Conservation (phyloP, 73 alveolate genomes). For the Uronychia binucleata region DNA sequence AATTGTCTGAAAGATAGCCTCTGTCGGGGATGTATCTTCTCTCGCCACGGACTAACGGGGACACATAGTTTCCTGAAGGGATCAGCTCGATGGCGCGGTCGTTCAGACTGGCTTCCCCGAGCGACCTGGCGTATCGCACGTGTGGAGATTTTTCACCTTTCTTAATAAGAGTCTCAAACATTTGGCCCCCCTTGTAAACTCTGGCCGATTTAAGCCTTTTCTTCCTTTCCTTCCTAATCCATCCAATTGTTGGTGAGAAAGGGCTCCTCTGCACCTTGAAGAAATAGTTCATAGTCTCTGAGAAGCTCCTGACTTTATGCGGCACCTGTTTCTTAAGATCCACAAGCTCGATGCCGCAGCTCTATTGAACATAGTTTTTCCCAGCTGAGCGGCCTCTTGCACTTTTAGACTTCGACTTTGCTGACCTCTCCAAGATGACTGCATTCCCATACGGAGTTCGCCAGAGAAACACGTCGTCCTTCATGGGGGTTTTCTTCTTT, state of each 20-base stretch:
- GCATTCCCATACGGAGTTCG: slow-evolving; percentile 11
- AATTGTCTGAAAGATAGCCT: background rate
- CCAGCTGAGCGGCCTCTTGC: background rate
- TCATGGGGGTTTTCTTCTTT: background rate
- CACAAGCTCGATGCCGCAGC: background rate
- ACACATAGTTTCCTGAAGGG: background rate
- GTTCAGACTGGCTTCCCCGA: background rate
- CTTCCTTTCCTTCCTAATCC: background rate
- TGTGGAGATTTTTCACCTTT: background rate
- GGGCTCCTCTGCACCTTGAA: background rate
- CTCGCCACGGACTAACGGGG: background rate
- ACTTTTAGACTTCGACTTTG: background rate
- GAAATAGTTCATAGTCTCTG: background rate
- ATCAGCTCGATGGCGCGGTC: background rate
- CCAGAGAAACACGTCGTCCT: background rate
- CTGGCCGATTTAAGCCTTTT: background rate
- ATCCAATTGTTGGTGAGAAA: background rate
- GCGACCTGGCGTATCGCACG: background rate
- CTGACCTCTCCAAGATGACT: background rate
- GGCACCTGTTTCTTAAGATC: background rate
- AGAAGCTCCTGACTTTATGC: background rate
- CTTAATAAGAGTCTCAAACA: no score
- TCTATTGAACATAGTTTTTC: background rate
- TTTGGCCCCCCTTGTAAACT: background rate
- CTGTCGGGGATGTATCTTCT: background rate